Evolutionary conservation across 352 stramenopile genomes (phyloP), one percentile per base, ranked within the genome.

Genomic region (Peronospora belbahrii): DNA sequence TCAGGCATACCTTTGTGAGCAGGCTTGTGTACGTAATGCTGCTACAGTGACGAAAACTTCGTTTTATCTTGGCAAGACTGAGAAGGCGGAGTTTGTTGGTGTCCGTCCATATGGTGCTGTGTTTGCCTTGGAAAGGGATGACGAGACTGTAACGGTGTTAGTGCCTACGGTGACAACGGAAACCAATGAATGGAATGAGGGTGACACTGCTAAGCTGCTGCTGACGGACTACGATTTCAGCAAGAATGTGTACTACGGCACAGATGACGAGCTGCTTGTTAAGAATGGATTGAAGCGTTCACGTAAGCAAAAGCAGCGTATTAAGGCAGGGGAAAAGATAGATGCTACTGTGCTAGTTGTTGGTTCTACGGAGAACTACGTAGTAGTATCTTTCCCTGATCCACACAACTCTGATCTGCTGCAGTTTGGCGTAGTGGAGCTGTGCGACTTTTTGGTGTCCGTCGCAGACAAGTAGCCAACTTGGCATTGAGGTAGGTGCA

Each of bases 211-310:
- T 22, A 90, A 92, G 68, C 31, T 95, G 33, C 45, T 86, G 10
- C 62, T 93, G 2, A 77, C 83, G 1, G 80, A 95, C 60, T 95
- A 85, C 53, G 82, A 95, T 49, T 85, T 85, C 36, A 83, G 83
- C 20, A 95, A 93, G 67, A 67, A 68, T 31, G 70, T 95, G 27
- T 94, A 79, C 55, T 91, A 79, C 34, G 83, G 65, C 7, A 46
- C 58, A 17, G 52, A 68, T 8, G 67, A 76, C 23, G 50, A 52
- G 2, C 42, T 47, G n/a, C 59, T 91, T 6, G 76, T 88, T 2
- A 67, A 71, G 41, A 75, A 38, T 19, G 70, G 76, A 22, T 65
- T 66, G 0, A 91, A 86, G 54, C 87, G 89, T 42, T 67, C 59
- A 2, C 70, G 65, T 45, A 89, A 88, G 53, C 71, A 83, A 45